These are phyloP conservation scores for Notholithocarpus densiflorus DNA, from an alignment of 306 rosid genomes.

Conservation along the genomic window DNA sequence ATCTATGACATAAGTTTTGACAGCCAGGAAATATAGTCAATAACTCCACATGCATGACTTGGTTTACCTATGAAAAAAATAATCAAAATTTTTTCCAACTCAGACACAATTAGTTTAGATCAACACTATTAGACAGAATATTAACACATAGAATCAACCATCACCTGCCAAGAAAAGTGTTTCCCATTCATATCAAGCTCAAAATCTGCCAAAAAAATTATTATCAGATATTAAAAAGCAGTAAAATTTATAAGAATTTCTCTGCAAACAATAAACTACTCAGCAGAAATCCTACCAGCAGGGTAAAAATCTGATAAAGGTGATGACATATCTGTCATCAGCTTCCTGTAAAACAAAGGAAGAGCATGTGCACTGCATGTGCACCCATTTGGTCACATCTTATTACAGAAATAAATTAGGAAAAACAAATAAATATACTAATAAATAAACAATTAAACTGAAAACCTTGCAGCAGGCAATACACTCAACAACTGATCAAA, in stretches of 20 bases:
- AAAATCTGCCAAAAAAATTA: constrained; percentile 14
- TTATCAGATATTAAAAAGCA: neutral
- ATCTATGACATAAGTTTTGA: neutral
- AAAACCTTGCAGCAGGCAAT: constrained; percentile 33
- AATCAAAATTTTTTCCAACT: neutral
- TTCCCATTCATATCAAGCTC: constrained; percentile 31
- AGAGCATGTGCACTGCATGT: constrained; percentile 30
- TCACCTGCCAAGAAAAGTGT: constrained; percentile 28
- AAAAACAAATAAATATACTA: neutral
- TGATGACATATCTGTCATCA: constrained; percentile 25
- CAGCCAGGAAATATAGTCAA: neutral
- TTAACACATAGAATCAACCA: neutral
- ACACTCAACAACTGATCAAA: constrained; percentile 33
- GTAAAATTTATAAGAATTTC: neutral
- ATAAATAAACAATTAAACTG: neutral
- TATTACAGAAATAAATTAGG: neutral
- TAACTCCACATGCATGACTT: neutral
- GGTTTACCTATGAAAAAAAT: neutral
- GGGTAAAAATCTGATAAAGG: constrained; percentile 26
- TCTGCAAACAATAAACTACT: neutral
- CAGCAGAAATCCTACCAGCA: constrained; percentile 3
- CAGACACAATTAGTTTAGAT: neutral
- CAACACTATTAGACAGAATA: neutral
- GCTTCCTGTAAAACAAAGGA: constrained; percentile 23
- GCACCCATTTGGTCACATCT: constrained; percentile 2